Evolutionary conservation across 371 early-diverging fungal species (phyloP), one percentile per base, ranked within the genome.

Genomic region (Rhizomucor pusillus): DNA sequence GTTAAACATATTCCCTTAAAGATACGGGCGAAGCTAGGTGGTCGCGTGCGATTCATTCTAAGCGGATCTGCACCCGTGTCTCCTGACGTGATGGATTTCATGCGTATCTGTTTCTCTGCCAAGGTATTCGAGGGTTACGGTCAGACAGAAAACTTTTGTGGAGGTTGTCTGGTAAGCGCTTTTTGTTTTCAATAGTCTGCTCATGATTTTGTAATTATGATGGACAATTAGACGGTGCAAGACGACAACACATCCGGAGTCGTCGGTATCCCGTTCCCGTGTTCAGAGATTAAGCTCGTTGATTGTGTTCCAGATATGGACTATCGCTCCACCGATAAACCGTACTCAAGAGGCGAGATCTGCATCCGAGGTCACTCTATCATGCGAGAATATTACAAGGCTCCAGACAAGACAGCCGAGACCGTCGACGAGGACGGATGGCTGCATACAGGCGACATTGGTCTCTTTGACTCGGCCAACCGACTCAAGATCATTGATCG

Each of bases 361-460:
- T 85, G 87, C 62, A 69, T 98, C 43, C 85, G 92, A 25, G 99
- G 99, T 37, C 50, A 70, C 35, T 74, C 82, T 22, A 83, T 94
- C 39, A 94, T 97, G 80, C 75, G 76, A 19, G 93, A 91, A 24
- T 97, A 92, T 66, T 90, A 83, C 74, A 94, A 96, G 71, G 70
- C 82, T n/a, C 87, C 85, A 3, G 86, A 88, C 36, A 88, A 89
- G 75, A 97, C 98, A 4, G 75, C 69, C 18, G 92, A 93, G 64
- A 68, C 84, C 4, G 70, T 95, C 43, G 84, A 83, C 50, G 69
- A 67, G 18, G 85, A 90, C 45, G 92, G 92, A 12, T 96, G 94
- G 96, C 73, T 91, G 25, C 86, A 86, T 59, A 95, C 98, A 16
- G 99, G 99, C 52, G 99, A 99, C 77, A 86, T 99, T 59, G 99